Evolutionary conservation across 192 early-diverging fungal species (phyloP), one percentile per base, ranked within the genome.

Genomic region (Podila clonocystis): DNA sequence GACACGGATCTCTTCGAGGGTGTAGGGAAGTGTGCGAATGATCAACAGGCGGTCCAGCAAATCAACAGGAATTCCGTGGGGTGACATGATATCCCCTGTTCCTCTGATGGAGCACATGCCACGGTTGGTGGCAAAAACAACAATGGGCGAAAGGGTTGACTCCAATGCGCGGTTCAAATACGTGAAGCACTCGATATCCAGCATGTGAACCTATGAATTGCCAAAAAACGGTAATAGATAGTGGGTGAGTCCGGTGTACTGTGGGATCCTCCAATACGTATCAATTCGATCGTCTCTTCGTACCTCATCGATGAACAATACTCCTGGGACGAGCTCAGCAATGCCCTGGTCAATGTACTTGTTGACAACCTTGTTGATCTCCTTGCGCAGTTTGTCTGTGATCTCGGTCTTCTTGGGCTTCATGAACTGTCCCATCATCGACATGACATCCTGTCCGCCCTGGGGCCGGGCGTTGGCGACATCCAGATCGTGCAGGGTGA

Each of bases 351-450:
- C 97, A 67, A 98, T 97, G 75, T 97, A 98, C 87, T 95, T 95
- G 90, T 98, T 97, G 58, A 99, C 97, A 13, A 96, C 96, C 80
- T 97, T 98, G 91, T 99, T 98, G 89, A 99, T 97, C 85, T 98
- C 97, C 84, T 94, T 91, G 71, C 98, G 91, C 70, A 99, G 87
- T 83, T 99, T 98, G 68, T 98, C 97, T 15, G 97, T 99, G 74
- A 99, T 98, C 84, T 99, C 98, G 1, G 98, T 99, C 88, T 99
- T 99, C 82, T 96, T 96, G 9, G 98, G 98, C 88, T 99, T 99
- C 89, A 96, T 91, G 74, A 99, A 88, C 83, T 97, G 96, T 70
- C 95, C 94, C 96, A 99, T 97, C 93, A 98, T 95, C 31, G 97
- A 98, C 82, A 98, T 93, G 63, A 98, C 97, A 80, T 99, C 98